Conservation (phyloP, 2,329 filamentous ascomycete genomes). For the Malbranchea zuffiana region DNA sequence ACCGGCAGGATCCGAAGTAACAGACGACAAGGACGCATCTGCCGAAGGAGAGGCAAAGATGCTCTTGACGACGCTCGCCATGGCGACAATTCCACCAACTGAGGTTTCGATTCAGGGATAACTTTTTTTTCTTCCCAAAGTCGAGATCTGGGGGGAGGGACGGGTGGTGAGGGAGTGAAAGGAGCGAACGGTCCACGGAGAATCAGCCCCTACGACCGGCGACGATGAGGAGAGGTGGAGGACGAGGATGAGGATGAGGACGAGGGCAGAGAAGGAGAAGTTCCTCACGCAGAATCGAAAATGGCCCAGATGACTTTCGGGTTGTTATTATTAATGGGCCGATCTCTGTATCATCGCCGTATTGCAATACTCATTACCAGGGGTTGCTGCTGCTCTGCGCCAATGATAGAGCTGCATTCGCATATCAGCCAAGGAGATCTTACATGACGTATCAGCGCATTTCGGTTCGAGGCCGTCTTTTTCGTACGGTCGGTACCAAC, state of each 20-base stretch:
- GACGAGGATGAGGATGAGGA: not conserved
- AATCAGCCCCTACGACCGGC: not conserved
- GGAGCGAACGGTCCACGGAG: conserved; percentile 1
- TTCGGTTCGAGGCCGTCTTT: not conserved
- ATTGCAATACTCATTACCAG: not conserved
- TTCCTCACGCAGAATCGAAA: too few relatives aligned
- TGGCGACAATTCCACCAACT: conserved; percentile 15
- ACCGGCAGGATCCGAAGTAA: conserved; percentile 39
- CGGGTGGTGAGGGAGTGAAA: not conserved
- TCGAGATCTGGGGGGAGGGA: not conserved
- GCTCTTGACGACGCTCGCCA: conserved; percentile 46
- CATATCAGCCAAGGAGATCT: too few relatives aligned
- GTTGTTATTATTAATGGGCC: too few relatives aligned
- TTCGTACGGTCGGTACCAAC: not conserved
- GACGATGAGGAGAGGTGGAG: not conserved
- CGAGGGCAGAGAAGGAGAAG: not conserved
- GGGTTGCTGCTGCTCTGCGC: not conserved
- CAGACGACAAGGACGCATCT: conserved; percentile 47
- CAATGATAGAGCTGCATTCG: not conserved
- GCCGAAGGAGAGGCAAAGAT: conserved; percentile 61
- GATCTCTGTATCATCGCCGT: too few relatives aligned
- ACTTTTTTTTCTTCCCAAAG: not conserved
- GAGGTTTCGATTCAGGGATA: not conserved
- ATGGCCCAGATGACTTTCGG: too few relatives aligned
- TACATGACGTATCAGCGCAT: too few relatives aligned